These are phyloP conservation scores for Endoconidiophora polonica DNA, from an alignment of 2,329 filamentous ascomycete genomes.

Conservation along the genomic window DNA sequence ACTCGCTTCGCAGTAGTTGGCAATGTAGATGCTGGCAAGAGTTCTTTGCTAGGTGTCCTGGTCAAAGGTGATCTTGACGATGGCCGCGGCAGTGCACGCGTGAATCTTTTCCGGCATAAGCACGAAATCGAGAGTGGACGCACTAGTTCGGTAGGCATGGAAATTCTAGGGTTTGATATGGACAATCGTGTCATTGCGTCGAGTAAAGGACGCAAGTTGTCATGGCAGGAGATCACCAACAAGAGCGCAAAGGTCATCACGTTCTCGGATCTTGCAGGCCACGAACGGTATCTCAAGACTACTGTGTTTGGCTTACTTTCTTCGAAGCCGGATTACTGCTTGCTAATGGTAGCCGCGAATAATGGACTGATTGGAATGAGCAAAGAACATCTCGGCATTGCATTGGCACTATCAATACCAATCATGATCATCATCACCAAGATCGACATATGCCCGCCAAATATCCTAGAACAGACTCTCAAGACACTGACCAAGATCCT, in stretches of 20 bases:
- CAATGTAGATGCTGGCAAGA: slow-evolving; percentile 95
- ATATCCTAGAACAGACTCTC: slow-evolving; percentile 87
- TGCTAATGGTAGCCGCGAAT: slow-evolving; percentile 96
- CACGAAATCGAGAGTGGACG: slow-evolving; percentile 92
- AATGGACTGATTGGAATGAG: slow-evolving; percentile 97
- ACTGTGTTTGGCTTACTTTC: slow-evolving; percentile 92
- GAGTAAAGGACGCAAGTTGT: slow-evolving; percentile 67
- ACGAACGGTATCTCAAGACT: slow-evolving; percentile 86
- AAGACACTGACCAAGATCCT: slow-evolving; percentile 83
- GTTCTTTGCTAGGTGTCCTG: slow-evolving; percentile 84
- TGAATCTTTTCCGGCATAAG: slow-evolving; percentile 94
- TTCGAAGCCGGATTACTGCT: slow-evolving; percentile 89
- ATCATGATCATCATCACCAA: slow-evolving; percentile 98
- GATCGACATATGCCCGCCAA: slow-evolving; percentile 92
- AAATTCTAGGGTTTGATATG: slow-evolving; percentile 95
- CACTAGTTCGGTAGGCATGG: slow-evolving; percentile 94
- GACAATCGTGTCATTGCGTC: slow-evolving; percentile 68
- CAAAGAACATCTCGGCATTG: slow-evolving; percentile 92
- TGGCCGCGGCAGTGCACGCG: slow-evolving; percentile 78
- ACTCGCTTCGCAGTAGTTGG: slow-evolving; percentile 92
- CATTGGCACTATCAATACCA: slow-evolving; percentile 83
- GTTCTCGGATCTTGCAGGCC: slow-evolving; percentile 88
- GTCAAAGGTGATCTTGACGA: slow-evolving; percentile 94
- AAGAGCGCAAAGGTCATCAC: slow-evolving; percentile 92
- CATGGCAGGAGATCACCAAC: slow-evolving; percentile 95